Evolutionary conservation across 768 basidiomycete genomes (phyloP), one percentile per base, ranked within the genome.

Genomic region (Kwoniella mangroviensis): DNA sequence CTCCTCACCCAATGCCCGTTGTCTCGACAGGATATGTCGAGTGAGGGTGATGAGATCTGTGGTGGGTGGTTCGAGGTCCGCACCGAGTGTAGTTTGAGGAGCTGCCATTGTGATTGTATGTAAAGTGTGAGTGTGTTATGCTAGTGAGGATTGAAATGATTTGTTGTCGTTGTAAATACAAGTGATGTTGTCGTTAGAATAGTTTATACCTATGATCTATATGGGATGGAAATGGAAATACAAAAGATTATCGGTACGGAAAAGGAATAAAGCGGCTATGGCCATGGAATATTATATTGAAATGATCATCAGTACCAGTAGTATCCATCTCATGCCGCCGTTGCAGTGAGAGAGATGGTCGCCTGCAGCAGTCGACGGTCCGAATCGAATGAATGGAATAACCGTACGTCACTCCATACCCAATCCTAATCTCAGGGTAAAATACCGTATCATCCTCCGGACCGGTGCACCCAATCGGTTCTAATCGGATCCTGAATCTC

Each of bases 11-110:
- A 95, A 86, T 67, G 90, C 89, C 74, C 92, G 84, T 84, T 96
- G 94, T 79, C 93, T 91, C 65, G 86, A 86, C 57, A 98, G 88
- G 82, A 98, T 92, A 86, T 97, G 93, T 67, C 94, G 88, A 71
- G 94, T 97, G 79, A 97, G 88, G 59, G 94, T 97, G 85, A 96
- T 92, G 76, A 97, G 86, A 81, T 97, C 93, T 53, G 91, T 91
- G 85, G 86, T 90, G 71, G 92, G 92, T 67, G 87, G 81, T 76
- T 92, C 90, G 79, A 91, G 89, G 78, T 87, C 77, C 72, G 81
- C 56, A 41, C 67, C 67, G 53, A 64, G 62, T 24, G 67, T 68
- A 21, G 67, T 43, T 45, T 68, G 67, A 61, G 65, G 65, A 58
- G 67, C 59, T 52, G 67, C 67, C 67, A 68, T 68, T 28, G 41